Conservation (phyloP, 352 stramenopile genomes). For the Lagenidium giganteum region DNA sequence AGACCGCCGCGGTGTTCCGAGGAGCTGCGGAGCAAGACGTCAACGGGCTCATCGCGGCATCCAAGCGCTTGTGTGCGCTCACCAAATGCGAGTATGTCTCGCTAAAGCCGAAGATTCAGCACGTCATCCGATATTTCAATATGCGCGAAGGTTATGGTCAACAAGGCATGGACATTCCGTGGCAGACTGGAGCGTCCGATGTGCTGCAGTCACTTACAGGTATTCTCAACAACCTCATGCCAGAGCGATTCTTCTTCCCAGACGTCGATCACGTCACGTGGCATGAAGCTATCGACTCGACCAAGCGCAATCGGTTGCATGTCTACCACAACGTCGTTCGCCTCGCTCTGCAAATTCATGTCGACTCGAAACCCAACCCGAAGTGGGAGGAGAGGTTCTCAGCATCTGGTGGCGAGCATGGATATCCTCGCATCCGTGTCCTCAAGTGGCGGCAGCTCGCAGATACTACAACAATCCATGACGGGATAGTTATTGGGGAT, state of each 20-base stretch:
- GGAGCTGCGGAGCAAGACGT: conserved; percentile 44
- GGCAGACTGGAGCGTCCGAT: conserved; percentile 39
- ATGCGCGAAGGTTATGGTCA: conserved; percentile 57
- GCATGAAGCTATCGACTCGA: conserved; percentile 10
- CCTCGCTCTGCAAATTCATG: conserved; percentile 41
- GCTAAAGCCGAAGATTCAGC: conserved; percentile 46
- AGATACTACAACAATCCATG: too few relatives aligned
- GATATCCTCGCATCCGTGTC: too few relatives aligned
- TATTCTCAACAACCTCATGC: conserved; percentile 49
- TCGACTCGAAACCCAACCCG: conserved; percentile 31
- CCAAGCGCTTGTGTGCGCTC: conserved; percentile 29
- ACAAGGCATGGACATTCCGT: conserved; percentile 24
- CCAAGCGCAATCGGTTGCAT: conserved; percentile 23
- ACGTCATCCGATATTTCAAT: conserved; percentile 50
- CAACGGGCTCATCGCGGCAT: conserved; percentile 26
- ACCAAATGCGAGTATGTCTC: conserved; percentile 49
- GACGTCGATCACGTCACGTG: conserved; percentile 21
- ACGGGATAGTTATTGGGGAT: too few relatives aligned
- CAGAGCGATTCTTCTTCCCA: conserved; percentile 33
- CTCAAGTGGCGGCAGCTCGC: too few relatives aligned
- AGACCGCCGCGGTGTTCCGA: conserved; percentile 49
- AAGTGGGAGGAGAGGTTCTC: too few relatives aligned
- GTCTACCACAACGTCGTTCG: conserved; percentile 44
- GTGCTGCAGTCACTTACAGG: conserved; percentile 46
- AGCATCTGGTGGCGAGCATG: too few relatives aligned